Percentiles rank a stretch among this genome's conserved stretches.
phyloP scores from a whole-genome alignment of 176 grass and related monocot species.

The Oryza meyeriana region DNA sequence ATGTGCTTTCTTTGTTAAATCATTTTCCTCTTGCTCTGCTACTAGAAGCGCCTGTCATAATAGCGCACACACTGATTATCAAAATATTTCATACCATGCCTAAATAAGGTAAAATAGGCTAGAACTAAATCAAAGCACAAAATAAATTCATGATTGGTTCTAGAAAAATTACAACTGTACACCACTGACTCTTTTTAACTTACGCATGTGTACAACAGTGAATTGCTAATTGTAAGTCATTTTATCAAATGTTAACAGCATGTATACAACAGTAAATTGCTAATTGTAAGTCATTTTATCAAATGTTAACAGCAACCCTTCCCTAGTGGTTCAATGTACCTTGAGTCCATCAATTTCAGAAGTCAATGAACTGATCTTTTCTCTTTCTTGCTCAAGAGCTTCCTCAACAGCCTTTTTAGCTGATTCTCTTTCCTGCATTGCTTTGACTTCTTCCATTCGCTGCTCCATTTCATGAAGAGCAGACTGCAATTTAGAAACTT shows the following conservation, averaged over 20 bases:
- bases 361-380: constrained; percentile 61
- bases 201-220: background rate
- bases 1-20: constrained; percentile 51
- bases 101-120: constrained; percentile 18
- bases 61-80: constrained; percentile 7
- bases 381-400: constrained; percentile 70
- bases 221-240: background rate
- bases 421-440: constrained; percentile 63
- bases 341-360: constrained; percentile 55
- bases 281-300: background rate
- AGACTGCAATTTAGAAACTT: constrained; percentile 65
- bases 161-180: background rate
- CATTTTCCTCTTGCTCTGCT: constrained; percentile 48
- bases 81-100: constrained; percentile 7
- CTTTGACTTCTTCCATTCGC: constrained; percentile 55
- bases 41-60: constrained; percentile 53
- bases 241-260: constrained; percentile 8
- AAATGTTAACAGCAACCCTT: background rate
- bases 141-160: background rate
- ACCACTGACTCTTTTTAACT: background rate
- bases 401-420: constrained; percentile 68
- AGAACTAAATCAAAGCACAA: background rate
- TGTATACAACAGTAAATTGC: constrained; percentile 5
- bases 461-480: constrained; percentile 63
- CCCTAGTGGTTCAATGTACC: constrained; percentile 29